Evolutionary conservation across 495 filamentous ascomycete species (phyloP).

Genomic region (Hyaloscypha finlandica): DNA sequence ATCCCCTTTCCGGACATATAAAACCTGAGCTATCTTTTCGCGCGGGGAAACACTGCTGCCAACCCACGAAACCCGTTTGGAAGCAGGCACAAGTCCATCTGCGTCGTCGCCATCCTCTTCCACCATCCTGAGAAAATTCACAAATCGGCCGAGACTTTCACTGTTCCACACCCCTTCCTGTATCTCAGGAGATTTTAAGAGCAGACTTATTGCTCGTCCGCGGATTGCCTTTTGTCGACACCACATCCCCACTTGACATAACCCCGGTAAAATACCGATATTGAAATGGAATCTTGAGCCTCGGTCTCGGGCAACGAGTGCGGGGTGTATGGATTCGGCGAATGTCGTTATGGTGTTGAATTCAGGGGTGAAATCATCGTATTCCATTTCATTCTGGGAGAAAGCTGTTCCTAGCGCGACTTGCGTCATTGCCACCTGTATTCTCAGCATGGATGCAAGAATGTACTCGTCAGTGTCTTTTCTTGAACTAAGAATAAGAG

Average conservation of each 20-base stretch:
- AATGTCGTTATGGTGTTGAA: conserved; percentile 12
- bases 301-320: neutral
- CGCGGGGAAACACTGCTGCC: neutral
- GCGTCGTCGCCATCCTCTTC: neutral
- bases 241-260: neutral
- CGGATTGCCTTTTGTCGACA: neutral
- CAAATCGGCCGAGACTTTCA: neutral
- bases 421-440: conserved; percentile 12
- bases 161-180: neutral
- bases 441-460: conserved; percentile 4
- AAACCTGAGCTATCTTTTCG: neutral
- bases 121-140: neutral
- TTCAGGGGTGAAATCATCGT: conserved; percentile 19
- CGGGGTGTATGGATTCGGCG: conserved; percentile 8
- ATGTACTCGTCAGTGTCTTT: conserved; percentile 14
- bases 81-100: neutral
- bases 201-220: neutral
- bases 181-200: neutral
- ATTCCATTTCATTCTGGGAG: conserved; percentile 8
- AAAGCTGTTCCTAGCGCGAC: conserved; percentile 13
- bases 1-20: neutral
- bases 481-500: neutral
- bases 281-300: conserved; percentile 33
- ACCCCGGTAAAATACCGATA: conserved; percentile 31
- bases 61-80: neutral